Evolutionary conservation across 805 yeast species (phyloP), one percentile per base, ranked within the genome.

Genomic region (Nakazawaea populi): DNA sequence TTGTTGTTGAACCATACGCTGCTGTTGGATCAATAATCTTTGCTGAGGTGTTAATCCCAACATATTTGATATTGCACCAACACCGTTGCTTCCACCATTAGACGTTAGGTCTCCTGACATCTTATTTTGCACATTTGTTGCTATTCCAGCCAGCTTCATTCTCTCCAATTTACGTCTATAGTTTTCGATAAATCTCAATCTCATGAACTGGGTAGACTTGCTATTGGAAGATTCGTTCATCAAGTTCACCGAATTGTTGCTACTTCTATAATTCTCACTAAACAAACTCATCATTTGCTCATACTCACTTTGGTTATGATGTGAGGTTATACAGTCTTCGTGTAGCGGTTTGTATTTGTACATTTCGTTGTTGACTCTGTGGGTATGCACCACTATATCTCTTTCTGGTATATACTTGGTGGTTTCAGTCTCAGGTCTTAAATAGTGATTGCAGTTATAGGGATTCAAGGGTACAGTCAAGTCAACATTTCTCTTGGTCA

Each of bases 171-270:
- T 80, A 44, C 87, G 74, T 49, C 96, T 74, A 69, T 87, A 82
- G 67, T 87, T 94, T 65, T 92, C 98, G 53, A 92, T 86, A 60
- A 91, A 89, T 55, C 96, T 76, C 47, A 92, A 71, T 56, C 98
- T 79, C 75, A 88, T 80, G 66, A 94, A 94, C 65, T 90, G 96
- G 43, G 72, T 75, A 7, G 78, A 71, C 7, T 75, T 72, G 1
- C 72, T 66, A 38, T 68, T 70, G 1, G 64, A 60, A 51, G 62
- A 52, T 42, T 69, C 63, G 1, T 56, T 57, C 34, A 60, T 74
- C 28, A 69, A 63, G 45, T 64, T 64, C 52, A 66, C 71, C 54
- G 70, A 64, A 53, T 68, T 71, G 53, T 67, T 47, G 24, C 55
- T 46, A 18, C 40, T 57, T 59, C 66, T 48, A 65, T 67, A 51